phyloP scores from a whole-genome alignment of 768 basidiomycete genomes.

The Suillus paluster region DNA sequence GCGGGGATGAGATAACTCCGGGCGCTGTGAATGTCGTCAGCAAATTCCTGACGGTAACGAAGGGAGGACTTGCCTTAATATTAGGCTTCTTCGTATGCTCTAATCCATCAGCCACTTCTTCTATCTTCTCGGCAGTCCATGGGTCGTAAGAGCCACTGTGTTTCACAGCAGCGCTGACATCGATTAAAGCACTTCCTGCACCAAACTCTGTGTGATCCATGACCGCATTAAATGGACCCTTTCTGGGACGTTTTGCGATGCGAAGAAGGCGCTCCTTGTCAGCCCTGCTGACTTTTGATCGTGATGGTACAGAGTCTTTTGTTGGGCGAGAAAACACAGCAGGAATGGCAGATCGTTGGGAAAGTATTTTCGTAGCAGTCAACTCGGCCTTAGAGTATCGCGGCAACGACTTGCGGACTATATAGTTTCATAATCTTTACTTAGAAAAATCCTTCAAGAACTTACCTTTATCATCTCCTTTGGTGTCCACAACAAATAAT shows the following conservation, averaged over 20 bases:
- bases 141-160: slow-evolving; percentile 69
- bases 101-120: slow-evolving; percentile 46
- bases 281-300: slow-evolving; percentile 52
- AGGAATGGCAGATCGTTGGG: slow-evolving; percentile 87
- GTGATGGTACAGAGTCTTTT: slow-evolving; percentile 20
- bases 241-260: slow-evolving; percentile 73
- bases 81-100: slow-evolving; percentile 42
- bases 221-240: slow-evolving; percentile 73
- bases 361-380: slow-evolving; percentile 78
- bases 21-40: slow-evolving; percentile 44
- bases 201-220: slow-evolving; percentile 71
- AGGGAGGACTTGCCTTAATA: slow-evolving; percentile 52
- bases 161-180: slow-evolving; percentile 70
- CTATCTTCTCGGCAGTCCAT: slow-evolving; percentile 51
- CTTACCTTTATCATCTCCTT: slow-evolving; percentile 77
- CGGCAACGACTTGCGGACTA: slow-evolving; percentile 65
- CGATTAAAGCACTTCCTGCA: slow-evolving; percentile 65
- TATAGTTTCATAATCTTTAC: not conserved
- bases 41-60: not conserved
- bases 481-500: slow-evolving; percentile 80
- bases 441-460: slow-evolving; percentile 4
- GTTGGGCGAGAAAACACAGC: slow-evolving; percentile 68
- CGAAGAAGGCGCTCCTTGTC: slow-evolving; percentile 79
- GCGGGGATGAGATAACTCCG: slow-evolving; percentile 49
- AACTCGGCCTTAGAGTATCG: slow-evolving; percentile 57